Conservation (phyloP, 257 asterid genomes). For the Primulina huaijiensis region DNA sequence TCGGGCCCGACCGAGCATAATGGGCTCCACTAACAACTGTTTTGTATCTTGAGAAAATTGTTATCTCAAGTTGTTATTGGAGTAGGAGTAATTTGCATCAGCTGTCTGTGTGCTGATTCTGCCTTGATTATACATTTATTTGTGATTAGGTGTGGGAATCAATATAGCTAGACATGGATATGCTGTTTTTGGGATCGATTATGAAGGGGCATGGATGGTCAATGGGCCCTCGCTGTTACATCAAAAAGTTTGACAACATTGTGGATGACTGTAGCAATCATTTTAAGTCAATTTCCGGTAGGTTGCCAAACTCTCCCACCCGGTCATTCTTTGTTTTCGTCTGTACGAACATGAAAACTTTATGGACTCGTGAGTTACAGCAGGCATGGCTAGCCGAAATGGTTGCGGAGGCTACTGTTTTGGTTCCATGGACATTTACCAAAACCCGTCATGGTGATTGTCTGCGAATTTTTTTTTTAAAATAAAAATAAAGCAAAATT, state of each 20-base stretch:
- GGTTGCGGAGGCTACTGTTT: not conserved
- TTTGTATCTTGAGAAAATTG: no score
- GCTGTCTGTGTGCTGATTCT: not conserved
- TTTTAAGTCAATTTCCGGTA: constrained; percentile 74
- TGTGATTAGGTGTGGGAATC: constrained; percentile 61
- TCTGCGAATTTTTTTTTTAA: no score
- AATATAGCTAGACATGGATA: constrained; percentile 68
- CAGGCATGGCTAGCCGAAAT: not conserved
- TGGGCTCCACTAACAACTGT: no score
- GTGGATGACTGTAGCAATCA: constrained; percentile 57
- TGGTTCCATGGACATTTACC: no score
- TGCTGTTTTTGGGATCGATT: constrained; percentile 81
- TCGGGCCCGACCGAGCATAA: not conserved
- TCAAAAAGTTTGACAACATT: constrained; percentile 67
- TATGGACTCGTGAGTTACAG: not conserved
- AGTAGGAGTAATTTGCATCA: no score
- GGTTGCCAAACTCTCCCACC: constrained; percentile 29
- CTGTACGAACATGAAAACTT: not conserved
- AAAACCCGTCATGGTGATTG: no score
- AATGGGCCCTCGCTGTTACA: constrained; percentile 75
- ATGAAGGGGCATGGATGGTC: constrained; percentile 98
- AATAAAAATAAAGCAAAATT: no score
- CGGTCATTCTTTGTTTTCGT: not conserved
- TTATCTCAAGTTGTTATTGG: no score
- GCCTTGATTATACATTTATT: not conserved